Conservation (phyloP, 2,329 filamentous ascomycete species). For the Trichoderma semiorbis region DNA sequence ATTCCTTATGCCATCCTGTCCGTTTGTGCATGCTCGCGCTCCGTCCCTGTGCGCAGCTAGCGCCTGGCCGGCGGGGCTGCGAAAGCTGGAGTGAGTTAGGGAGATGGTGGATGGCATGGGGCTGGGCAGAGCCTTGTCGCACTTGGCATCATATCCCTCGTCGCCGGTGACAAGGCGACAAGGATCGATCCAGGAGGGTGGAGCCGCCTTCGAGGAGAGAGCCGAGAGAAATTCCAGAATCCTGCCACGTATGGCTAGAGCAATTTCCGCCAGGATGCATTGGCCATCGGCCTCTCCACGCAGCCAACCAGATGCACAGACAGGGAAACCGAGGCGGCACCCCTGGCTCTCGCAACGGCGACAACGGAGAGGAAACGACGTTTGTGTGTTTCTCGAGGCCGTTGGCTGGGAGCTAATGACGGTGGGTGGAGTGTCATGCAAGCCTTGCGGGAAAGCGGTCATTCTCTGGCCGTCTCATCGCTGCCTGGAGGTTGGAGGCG, state of each 20-base stretch:
- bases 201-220: slow-evolving; percentile 5
- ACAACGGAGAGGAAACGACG: slow-evolving; percentile 15
- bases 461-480: slow-evolving; percentile 9
- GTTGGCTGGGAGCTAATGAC: neutral
- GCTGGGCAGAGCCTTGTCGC: slow-evolving; percentile 10
- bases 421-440: slow-evolving; percentile 12
- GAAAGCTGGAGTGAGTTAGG: slow-evolving; percentile 15
- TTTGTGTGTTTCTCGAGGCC: slow-evolving; percentile 9
- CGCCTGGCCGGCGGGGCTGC: neutral
- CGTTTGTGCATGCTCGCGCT: neutral
- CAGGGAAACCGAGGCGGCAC: slow-evolving; percentile 8
- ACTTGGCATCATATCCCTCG: neutral
- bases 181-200: slow-evolving; percentile 12
- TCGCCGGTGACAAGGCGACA: neutral
- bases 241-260: slow-evolving; percentile 32
- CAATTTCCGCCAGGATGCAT: slow-evolving; percentile 25
- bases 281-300: slow-evolving; percentile 25
- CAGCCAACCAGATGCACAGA: slow-evolving; percentile 27
- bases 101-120: slow-evolving; percentile 3
- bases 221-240: slow-evolving; percentile 34
- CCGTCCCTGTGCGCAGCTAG: slow-evolving; percentile 4
- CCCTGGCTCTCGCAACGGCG: slow-evolving; percentile 16
- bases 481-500: slow-evolving; percentile 6
- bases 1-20: neutral
- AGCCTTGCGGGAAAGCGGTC: slow-evolving; percentile 8